Evolutionary conservation across 129 eudicot genomes (phyloP).

Genomic region (Lactuca sativa): DNA sequence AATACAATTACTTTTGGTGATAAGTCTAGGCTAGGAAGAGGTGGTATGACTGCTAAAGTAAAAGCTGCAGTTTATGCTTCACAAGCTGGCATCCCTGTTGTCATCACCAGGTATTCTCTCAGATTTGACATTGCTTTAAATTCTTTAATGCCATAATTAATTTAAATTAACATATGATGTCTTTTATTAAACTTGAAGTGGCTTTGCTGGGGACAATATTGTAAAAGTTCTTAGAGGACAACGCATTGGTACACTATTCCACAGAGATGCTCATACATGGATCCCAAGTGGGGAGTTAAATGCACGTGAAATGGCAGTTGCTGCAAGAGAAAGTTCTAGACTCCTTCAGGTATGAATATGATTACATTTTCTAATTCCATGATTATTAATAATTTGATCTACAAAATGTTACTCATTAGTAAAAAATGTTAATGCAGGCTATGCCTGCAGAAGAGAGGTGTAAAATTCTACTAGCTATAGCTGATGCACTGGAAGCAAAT

Average conservation of each 20-base stretch:
- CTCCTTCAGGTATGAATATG: constrained; percentile 62
- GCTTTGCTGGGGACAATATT: constrained; percentile 75
- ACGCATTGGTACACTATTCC: constrained; percentile 79
- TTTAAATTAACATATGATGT: constrained; percentile 5
- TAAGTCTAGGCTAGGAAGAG: constrained; percentile 93
- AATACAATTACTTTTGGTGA: constrained; percentile 88
- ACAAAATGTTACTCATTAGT: neutral
- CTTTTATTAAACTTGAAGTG: constrained; percentile 46
- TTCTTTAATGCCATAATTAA: neutral
- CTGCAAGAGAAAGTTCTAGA: constrained; percentile 93
- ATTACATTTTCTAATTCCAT: constrained; percentile 8
- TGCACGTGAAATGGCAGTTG: constrained; percentile 85
- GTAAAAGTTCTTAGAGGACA: constrained; percentile 67
- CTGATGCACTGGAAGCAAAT: constrained; percentile 84
- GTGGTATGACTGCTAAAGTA: constrained; percentile 99
- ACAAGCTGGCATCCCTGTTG: constrained; percentile 90
- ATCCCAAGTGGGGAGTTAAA: constrained; percentile 54
- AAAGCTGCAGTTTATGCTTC: constrained; percentile 96
- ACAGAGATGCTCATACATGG: constrained; percentile 74
- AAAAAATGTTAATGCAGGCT: constrained; percentile 44
- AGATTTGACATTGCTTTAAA: neutral
- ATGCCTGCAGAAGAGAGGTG: constrained; percentile 84
- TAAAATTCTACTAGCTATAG: constrained; percentile 67
- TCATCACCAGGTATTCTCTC: constrained; percentile 72
- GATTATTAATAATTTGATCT: neutral